Evolutionary conservation across 768 basidiomycete species (phyloP), one percentile per base, ranked within the genome.

Genomic region (Suillus subluteus): DNA sequence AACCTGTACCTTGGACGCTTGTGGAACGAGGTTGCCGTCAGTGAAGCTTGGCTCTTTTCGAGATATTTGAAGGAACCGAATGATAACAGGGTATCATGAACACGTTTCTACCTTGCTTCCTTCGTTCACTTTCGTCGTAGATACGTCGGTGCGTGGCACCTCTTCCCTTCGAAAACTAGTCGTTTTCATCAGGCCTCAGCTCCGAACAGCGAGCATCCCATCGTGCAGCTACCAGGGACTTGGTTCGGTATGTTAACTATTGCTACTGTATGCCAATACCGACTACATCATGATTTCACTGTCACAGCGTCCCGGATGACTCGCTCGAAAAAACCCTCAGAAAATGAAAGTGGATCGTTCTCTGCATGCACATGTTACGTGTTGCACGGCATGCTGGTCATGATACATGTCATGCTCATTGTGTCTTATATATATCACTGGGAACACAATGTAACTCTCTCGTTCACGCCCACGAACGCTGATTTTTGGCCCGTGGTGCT

Each of bases 331-430:
- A 46, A 46, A 11, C 21, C 9, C 21, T 46, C 44, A 46, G 32
- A 32, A 32, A 46, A 21, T n/a, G 8, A 8, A 46, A 46, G 21
- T 2, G 44, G 44, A n/a, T n/a, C 18, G n/a, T 21, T 46, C 9
- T 46, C 21, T n/a, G 44, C 44, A 11, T 6, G 44, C 44, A 46
- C 44, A 46, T 46, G 44, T 46, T 46, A 46, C 9, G 21, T 46
- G 21, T 21, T 46, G 21, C 44, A 46, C n/a, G 44, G 43, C 43
- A n/a, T 46, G 44, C n/a, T 46, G 44, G 44, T 46, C 21, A 46
- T 46, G 44, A 46, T 46, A n/a, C 82, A 41, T 16, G 16, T 41
- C 15, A 11, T 16, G 5, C 41, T 41, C 41, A 6, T 16, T 15
- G 3, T 16, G 4, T 41, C 15, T 41, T 41, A 16, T 16, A 41